Conservation (phyloP, 1,139 yeast genomes). For the Pichia kudriavzevii region DNA sequence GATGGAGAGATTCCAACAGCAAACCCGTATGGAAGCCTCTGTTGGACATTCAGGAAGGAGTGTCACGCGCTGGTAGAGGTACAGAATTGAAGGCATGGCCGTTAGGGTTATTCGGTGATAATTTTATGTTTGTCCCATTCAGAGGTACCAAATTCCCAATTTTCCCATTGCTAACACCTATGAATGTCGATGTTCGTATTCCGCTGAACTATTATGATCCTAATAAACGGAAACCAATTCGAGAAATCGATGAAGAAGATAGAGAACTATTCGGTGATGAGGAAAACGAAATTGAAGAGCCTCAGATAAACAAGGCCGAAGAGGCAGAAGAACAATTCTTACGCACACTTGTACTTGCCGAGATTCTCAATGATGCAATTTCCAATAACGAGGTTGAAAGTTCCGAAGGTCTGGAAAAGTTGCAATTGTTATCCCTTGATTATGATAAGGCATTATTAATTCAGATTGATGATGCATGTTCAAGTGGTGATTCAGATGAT, state of each 20-base stretch:
- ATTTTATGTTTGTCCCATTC: slow-evolving; percentile 64
- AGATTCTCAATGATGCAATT: slow-evolving; percentile 38
- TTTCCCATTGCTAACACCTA: slow-evolving; percentile 77
- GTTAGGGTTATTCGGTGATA: slow-evolving; percentile 63
- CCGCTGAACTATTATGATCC: slow-evolving; percentile 40
- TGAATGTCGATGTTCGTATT: slow-evolving; percentile 62
- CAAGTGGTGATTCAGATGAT: slow-evolving; percentile 54
- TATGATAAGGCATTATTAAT: slow-evolving; percentile 72
- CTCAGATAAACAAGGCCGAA: slow-evolving; percentile 14
- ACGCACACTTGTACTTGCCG: slow-evolving; percentile 43
- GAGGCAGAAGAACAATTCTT: slow-evolving; percentile 37
- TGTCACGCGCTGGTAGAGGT: slow-evolving; percentile 41
- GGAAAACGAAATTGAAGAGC: slow-evolving; percentile 17
- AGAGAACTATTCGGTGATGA: slow-evolving; percentile 23
- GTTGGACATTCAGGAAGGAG: slow-evolving; percentile 56
- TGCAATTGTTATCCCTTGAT: slow-evolving; percentile 41
- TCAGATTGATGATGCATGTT: slow-evolving; percentile 71
- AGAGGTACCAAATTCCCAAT: slow-evolving; percentile 54
- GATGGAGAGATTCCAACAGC: slow-evolving; percentile 62
- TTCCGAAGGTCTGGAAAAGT: slow-evolving; percentile 35
- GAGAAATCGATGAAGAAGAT: slow-evolving; percentile 22
- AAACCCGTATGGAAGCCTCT: slow-evolving; percentile 88
- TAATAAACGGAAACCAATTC: slow-evolving; percentile 17
- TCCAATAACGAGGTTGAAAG: slow-evolving; percentile 36
- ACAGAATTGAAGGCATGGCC: slow-evolving; percentile 72